Evolutionary conservation across 2,329 filamentous ascomycete genomes (phyloP), one percentile per base, ranked within the genome.

Genomic region (Xylaria sp.): DNA sequence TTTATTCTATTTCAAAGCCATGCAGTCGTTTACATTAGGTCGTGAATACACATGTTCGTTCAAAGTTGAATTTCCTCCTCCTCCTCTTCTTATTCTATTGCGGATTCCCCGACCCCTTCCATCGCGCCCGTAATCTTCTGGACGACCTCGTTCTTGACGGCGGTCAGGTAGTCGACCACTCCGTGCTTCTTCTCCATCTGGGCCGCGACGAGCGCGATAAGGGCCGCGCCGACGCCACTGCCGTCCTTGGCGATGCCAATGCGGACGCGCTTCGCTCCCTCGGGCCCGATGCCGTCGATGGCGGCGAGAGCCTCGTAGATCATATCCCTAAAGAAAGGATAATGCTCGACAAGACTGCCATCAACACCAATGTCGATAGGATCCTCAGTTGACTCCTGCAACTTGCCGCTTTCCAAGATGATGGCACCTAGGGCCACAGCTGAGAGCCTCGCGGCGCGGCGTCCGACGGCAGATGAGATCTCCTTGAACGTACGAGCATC

Each of bases 201-300:
- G 1, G 89, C 89, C 1, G 93, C 93, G 22, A 97, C 90, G 46
- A 97, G 82, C 47, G 94, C 94, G 74, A 97, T 97, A 65, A 99
- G 77, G 39, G 94, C 94, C 2, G 94, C 94, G 48, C 94, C 94
- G n/a, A 96, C 90, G 59, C 91, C 94, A 60, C 90, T 94, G 44
- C 94, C 94, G 71, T 99, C 94, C 80, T 96, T 97, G 58, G 94
- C 94, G 67, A 97, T 94, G 19, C 93, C 94, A 67, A 99, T 97
- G 52, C 91, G 83, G 61, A 99, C 90, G 74, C 87, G 90, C 75
- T 90, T 88, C 61, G 95, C 92, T 9, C 92, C 92, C 52, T 82
- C 78, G 42, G 79, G 76, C 4, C 93, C 93, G 65, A 97, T 89
- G 57, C 88, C 85, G 16, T 91, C 82, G 48, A 96, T 85, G 51